Evolutionary conservation across 495 filamentous ascomycete genomes (phyloP).

Genomic region (Collariella sp.): DNA sequence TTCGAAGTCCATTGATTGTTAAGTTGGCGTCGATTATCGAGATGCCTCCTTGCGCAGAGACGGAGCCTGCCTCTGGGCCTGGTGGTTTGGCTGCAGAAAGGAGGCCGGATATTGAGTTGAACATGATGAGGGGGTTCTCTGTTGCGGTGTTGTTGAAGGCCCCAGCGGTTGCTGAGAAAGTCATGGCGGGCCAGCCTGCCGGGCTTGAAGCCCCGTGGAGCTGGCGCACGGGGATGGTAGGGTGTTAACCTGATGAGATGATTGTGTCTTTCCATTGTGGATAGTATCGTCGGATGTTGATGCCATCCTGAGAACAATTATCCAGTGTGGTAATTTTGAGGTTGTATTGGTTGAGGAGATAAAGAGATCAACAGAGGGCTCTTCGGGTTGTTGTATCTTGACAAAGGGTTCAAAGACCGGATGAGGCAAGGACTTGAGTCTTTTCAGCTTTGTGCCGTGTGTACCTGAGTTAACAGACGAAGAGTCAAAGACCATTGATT

Average conservation of each 20-base stretch:
- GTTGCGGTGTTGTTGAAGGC: neutral
- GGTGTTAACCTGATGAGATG: neutral
- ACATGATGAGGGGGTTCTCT: neutral
- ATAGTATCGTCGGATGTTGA: neutral
- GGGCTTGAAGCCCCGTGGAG: neutral
- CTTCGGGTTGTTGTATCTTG: neutral
- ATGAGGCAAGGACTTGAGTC: too few species aligned
- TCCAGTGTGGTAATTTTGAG: neutral
- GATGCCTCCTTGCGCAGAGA: neutral
- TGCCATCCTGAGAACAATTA: neutral
- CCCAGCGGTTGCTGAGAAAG: slow-evolving; percentile 5
- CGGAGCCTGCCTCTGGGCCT: neutral
- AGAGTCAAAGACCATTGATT: too few species aligned
- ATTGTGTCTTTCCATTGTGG: neutral
- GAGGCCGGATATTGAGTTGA: neutral
- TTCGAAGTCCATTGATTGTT: neutral
- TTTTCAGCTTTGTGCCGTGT: too few species aligned
- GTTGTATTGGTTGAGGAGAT: neutral
- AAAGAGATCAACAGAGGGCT: neutral
- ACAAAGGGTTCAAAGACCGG: neutral
- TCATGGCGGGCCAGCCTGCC: neutral
- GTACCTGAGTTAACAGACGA: too few species aligned
- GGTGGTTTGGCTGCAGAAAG: neutral
- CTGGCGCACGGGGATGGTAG: neutral
- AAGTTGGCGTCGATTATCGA: neutral